Base-by-base conservation (phyloP, 495 filamentous ascomycete species). In the Ascobolus immersus region DNA sequence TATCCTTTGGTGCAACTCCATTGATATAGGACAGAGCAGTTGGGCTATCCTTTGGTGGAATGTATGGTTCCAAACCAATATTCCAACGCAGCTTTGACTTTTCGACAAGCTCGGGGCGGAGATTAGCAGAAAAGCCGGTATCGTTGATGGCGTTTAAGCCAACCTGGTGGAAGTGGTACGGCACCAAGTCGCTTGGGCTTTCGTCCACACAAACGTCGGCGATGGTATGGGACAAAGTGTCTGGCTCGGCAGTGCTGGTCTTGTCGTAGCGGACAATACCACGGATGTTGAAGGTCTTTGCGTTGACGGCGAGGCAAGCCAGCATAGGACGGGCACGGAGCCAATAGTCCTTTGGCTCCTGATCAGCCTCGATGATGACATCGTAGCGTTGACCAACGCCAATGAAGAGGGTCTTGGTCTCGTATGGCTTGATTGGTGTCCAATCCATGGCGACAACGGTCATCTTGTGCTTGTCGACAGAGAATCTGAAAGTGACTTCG, bases 331-430 rank as follows among this genome's bases (percentile, higher is more conserved):
- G 58, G 8, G 65, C 57, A 14, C 69, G 60, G 25, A 75, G 57
- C 74, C 74, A 80, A 54, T 71, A 78, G 42, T 65, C 61, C n/a
- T n/a, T n/a, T n/a, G n/a, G n/a, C n/a, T n/a, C n/a, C n/a, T n/a
- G n/a, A n/a, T n/a, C n/a, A n/a, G n/a, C 73, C 28, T 64, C 61
- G 28, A 79, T 62, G 37, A 74, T 65, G 8, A 79, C 55, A 41
- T 77, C 65, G 49, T 72, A 72, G 21, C 75, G 61, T 52, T 79
- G 71, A 10, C n/a, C n/a, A n/a, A n/a, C n/a, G n/a, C n/a, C n/a
- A n/a, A 79, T 56, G 19, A 54, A 43, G 10, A 75, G 38, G 20
- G 54, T 52, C 19, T 53, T 38, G 28, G 54, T 52, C 14, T 52
- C 53, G 24, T 55, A 52, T 2, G 65, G 54, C 5, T 52, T 44